A percentile compares a stretch with the other conserved stretches of the same genome.
These are phyloP conservation scores for Striga hermonthica DNA, from an alignment of 305 asterid genomes.

Conservation along the genomic window DNA sequence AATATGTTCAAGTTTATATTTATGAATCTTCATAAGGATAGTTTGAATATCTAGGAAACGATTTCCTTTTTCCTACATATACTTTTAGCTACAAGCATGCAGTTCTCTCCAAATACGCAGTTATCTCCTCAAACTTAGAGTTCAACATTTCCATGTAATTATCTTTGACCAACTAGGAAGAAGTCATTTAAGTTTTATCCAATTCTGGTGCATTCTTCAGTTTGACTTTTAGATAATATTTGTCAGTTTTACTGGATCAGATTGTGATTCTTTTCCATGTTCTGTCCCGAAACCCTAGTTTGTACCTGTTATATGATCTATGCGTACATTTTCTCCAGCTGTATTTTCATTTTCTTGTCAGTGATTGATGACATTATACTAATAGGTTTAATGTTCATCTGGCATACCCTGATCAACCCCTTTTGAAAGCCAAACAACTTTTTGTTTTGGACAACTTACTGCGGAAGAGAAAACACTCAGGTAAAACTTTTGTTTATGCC, in stretches of 20 bases:
- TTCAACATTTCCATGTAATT: slow-evolving; percentile 12
- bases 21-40: slow-evolving; percentile 7
- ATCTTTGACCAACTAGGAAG: slow-evolving; percentile 22
- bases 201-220: slow-evolving; percentile 23
- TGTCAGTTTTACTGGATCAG: slow-evolving; percentile 17
- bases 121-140: slow-evolving; percentile 27
- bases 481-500: slow-evolving; percentile 35
- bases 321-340: slow-evolving; percentile 24
- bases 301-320: slow-evolving; percentile 26
- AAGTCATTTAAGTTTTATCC: slow-evolving; percentile 24
- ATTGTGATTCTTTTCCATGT: slow-evolving; percentile 20
- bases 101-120: slow-evolving; percentile 14
- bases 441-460: slow-evolving; percentile 82
- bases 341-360: slow-evolving; percentile 30
- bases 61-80: slow-evolving; percentile 22
- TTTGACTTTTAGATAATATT: slow-evolving; percentile 21
- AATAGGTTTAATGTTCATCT: slow-evolving; percentile 59
- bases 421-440: slow-evolving; percentile 84
- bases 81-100: slow-evolving; percentile 18
- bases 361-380: slow-evolving; percentile 36
- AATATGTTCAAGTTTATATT: slow-evolving; percentile 16
- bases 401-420: slow-evolving; percentile 77
- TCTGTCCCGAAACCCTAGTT: slow-evolving; percentile 28
- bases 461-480: slow-evolving; percentile 77
- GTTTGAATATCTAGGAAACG: slow-evolving; percentile 7